Conservation (phyloP, 257 asterid species). For the Solanum chaucha region DNA sequence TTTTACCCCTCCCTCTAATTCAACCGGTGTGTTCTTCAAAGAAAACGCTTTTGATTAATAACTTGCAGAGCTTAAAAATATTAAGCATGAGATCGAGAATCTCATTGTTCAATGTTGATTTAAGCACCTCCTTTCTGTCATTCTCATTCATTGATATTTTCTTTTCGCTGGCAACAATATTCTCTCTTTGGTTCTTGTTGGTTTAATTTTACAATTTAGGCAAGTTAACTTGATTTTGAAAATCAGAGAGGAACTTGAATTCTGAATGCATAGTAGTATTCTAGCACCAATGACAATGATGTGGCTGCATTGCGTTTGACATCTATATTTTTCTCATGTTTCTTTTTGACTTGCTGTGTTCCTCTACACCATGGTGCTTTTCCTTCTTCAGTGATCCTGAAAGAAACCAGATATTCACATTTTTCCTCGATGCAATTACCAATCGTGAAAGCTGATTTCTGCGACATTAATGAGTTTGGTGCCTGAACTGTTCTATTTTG, state of each 20-base stretch:
- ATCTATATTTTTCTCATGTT: background rate
- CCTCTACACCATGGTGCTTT: background rate
- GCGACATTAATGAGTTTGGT: background rate
- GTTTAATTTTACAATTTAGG: background rate
- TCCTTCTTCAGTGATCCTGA: background rate
- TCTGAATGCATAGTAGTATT: background rate
- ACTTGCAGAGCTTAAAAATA: background rate
- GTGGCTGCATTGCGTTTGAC: background rate
- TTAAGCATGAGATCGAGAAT: background rate
- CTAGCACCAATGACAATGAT: background rate
- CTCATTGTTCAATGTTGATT: background rate
- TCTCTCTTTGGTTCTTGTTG: background rate
- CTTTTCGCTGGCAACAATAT: background rate
- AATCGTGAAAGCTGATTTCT: background rate
- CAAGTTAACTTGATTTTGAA: background rate
- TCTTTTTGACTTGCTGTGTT: background rate
- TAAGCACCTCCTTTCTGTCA: background rate
- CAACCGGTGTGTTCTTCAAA: background rate
- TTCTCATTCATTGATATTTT: background rate
- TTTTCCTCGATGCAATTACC: background rate
- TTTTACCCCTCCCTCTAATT: background rate
- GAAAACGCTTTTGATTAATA: background rate
- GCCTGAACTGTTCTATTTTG: conserved; percentile 1
- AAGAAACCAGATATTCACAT: background rate
- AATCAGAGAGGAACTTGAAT: background rate